Conservation (phyloP, 768 basidiomycete species). For the Dictyophora rubrovolvata region DNA sequence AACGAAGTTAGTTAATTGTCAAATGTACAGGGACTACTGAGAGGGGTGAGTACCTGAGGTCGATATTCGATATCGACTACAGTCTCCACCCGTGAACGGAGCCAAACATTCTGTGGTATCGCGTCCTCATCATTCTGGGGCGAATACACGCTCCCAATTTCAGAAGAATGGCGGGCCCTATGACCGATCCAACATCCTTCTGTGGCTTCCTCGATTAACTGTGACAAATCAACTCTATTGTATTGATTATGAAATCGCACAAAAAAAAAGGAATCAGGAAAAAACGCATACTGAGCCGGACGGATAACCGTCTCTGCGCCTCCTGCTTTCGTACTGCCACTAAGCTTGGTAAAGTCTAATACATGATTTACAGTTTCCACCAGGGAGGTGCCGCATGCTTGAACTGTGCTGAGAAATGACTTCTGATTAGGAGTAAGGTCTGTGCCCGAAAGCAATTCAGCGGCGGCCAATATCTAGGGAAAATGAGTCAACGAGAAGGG, state of each 20-base stretch:
- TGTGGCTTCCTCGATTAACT: constrained; percentile 79
- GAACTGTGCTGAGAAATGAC: constrained; percentile 86
- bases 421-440: constrained; percentile 68
- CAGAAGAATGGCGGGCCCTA: constrained; percentile 64
- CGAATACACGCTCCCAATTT: constrained; percentile 88
- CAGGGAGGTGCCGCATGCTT: constrained; percentile 90
- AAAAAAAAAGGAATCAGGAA: background rate
- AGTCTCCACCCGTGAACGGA: constrained; percentile 58
- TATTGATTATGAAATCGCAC: background rate
- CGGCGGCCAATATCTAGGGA: constrained; percentile 76
- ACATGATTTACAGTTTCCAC: constrained; percentile 97
- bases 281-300: constrained; percentile 42
- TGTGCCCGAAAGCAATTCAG: constrained; percentile 83
- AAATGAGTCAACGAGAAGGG: background rate
- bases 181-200: constrained; percentile 95
- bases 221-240: constrained; percentile 61
- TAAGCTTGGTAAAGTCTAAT: constrained; percentile 90
- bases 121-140: constrained; percentile 51
- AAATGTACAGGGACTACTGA: background rate
- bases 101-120: constrained; percentile 28
- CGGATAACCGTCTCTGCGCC: constrained; percentile 69
- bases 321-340: constrained; percentile 72
- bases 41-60: constrained; percentile 38
- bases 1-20: background rate
- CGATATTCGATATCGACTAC: constrained; percentile 78